phyloP scores from a whole-genome alignment of 306 rosid genomes.

The Pterocarpus santalinus region DNA sequence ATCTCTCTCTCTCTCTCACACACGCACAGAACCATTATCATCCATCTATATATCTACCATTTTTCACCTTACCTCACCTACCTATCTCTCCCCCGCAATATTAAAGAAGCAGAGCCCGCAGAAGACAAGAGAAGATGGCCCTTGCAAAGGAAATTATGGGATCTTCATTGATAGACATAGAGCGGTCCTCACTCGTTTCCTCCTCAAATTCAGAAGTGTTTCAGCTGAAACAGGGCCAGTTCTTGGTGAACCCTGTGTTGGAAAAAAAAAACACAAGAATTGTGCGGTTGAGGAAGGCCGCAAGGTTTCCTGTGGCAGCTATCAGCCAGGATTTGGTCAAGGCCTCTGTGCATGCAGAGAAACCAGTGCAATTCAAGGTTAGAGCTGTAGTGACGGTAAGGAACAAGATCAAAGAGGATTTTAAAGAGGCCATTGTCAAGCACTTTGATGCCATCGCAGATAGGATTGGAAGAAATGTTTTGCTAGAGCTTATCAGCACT shows the following conservation, averaged over 20 bases:
- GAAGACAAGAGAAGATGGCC: conserved; percentile 51
- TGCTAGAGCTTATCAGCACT: conserved; percentile 76
- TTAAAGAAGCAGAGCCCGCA: too few species aligned
- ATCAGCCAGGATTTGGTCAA: conserved; percentile 73
- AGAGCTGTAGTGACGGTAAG: conserved; percentile 87
- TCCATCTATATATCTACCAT: too few species aligned
- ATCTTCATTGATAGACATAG: conserved; percentile 51
- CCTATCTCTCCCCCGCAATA: background rate
- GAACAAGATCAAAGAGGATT: conserved; percentile 77
- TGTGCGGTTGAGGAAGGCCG: conserved; percentile 53
- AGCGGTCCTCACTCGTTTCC: conserved; percentile 43
- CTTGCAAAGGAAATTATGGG: conserved; percentile 69
- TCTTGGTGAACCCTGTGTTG: conserved; percentile 44
- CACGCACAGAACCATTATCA: too few species aligned
- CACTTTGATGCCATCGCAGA: conserved; percentile 76
- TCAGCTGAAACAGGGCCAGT: conserved; percentile 37
- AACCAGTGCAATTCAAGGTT: conserved; percentile 74
- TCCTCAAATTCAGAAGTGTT: conserved; percentile 54
- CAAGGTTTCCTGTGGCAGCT: conserved; percentile 68
- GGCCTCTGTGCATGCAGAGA: conserved; percentile 53
- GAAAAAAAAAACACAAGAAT: conserved; percentile 33
- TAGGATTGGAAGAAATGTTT: conserved; percentile 73
- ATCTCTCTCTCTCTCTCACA: too few species aligned
- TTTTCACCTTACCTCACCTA: background rate
- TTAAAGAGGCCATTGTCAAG: conserved; percentile 68